phyloP scores from a whole-genome alignment of 2,329 filamentous ascomycete genomes.

The Aphanoascus verrucosus region DNA sequence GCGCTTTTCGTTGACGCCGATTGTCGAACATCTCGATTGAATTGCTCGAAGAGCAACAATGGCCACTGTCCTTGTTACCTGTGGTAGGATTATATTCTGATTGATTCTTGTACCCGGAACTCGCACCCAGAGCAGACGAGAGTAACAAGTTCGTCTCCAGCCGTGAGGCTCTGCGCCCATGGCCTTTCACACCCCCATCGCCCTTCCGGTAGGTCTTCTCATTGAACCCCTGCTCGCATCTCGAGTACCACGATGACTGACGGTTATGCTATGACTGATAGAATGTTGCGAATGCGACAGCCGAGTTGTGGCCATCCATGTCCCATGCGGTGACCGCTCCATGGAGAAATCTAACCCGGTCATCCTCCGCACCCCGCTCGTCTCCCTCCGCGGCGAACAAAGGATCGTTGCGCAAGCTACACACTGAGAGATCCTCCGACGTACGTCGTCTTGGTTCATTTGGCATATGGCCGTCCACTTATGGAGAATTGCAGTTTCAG shows the following conservation, averaged over 20 bases:
- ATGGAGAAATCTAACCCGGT: conserved; percentile 26
- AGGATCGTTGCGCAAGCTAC: not conserved
- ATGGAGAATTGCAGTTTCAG: not conserved
- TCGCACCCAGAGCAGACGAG: not conserved
- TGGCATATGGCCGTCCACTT: not conserved
- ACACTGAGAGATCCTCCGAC: not conserved
- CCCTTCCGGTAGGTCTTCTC: conserved; percentile 35
- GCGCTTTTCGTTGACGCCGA: not conserved
- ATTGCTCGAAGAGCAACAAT: conserved; percentile 4
- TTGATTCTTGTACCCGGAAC: not conserved
- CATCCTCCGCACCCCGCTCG: conserved; percentile 14
- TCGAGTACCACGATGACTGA: not conserved
- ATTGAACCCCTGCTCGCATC: not conserved
- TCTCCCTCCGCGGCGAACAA: conserved; percentile 7
- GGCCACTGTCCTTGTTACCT: conserved; percentile 1
- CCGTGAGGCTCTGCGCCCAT: conserved; percentile 27
- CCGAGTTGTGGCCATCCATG: conserved; percentile 37
- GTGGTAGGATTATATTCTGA: not conserved
- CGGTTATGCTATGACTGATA: conserved; percentile 20
- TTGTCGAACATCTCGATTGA: not conserved
- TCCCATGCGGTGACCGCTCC: conserved; percentile 30
- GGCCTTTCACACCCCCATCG: conserved; percentile 43
- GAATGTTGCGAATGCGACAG: conserved; percentile 36
- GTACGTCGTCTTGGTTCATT: conserved; percentile 5
- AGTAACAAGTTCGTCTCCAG: not conserved